Base-by-base conservation (phyloP, 2,329 filamentous ascomycete genomes). In the Coleophoma cylindrospora region DNA sequence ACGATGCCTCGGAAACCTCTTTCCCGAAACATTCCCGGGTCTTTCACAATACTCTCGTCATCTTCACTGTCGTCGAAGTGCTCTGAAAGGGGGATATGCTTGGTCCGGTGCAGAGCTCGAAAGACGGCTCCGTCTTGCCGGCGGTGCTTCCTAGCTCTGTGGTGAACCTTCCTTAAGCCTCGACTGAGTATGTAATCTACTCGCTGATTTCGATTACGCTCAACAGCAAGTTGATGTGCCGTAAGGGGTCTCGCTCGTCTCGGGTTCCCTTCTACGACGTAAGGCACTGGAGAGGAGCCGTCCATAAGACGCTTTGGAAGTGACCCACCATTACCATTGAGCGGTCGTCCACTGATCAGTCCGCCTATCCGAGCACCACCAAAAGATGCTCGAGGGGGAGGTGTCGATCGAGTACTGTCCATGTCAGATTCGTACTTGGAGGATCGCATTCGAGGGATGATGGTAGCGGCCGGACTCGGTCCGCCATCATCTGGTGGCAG, bases 181-280 rank as follows among this genome's bases (percentile, higher is more conserved):
- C 84, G 81, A 57, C 89, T 85, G 14, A 94, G 78, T 47, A 90
- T 88, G 60, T 91, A 86, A 61, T 91, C 86, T n/a, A 92, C 88
- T 6, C 88, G 83, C 61, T 89, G 82, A 53, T 82, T 86, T 15
- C 89, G 77, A 66, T 91, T 91, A 49, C 84, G 80, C 66, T 91
- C 87, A 1, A 94, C 86, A 0, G 88, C 88, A 37, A 91, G 73
- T 67, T 94, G 89, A 66, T 94, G 89, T 34, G 87, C 86, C 0
- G 89, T 94, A 0, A 89, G 80, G 3, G 88, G 88, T 1, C 89
- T 79, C 9, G 85, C 83, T 63, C 90, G 84, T 50, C 80, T 72
- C 17, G 58, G 43, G 56, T 45, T 65, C 59, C 51, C 54, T 34
- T 53, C 56, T 34, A 69, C 66, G 5, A 65, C 64, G 34, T 84